Evolutionary conservation across 495 filamentous ascomycete genomes (phyloP).

Genomic region (Neurospora hispaniola): DNA sequence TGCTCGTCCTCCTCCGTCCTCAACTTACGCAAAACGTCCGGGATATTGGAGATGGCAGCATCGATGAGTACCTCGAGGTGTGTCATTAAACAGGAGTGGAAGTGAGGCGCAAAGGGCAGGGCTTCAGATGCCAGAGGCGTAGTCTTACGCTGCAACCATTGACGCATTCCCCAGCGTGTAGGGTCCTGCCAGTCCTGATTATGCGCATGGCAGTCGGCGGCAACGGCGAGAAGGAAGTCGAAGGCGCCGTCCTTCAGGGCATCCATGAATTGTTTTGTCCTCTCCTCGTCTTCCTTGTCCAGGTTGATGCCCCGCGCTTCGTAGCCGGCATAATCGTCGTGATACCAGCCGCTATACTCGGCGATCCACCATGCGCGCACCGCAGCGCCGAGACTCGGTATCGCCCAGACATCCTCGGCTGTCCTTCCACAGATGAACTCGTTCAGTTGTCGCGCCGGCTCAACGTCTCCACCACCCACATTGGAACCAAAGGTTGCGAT

Average conservation of each 20-base stretch:
- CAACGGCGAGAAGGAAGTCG: conserved; percentile 77
- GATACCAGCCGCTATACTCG: conserved; percentile 83
- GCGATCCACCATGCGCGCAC: conserved; percentile 73
- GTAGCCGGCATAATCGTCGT: conserved; percentile 52
- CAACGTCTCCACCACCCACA: conserved; percentile 46
- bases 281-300: conserved; percentile 53
- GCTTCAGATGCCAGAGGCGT: conserved; percentile 52
- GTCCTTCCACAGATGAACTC: conserved; percentile 48
- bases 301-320: conserved; percentile 45
- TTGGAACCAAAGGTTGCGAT: conserved; percentile 65
- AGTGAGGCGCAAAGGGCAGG: conserved; percentile 47
- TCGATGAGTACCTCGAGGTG: conserved; percentile 81
- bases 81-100: conserved; percentile 62
- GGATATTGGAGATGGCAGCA: conserved; percentile 86
- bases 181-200: conserved; percentile 67
- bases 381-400: conserved; percentile 67
- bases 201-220: conserved; percentile 54
- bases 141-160: conserved; percentile 68
- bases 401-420: conserved; percentile 55
- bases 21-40: conserved; percentile 76
- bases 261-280: conserved; percentile 59
- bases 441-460: conserved; percentile 59
- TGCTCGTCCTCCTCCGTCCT: conserved; percentile 86
- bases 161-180: conserved; percentile 58
- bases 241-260: conserved; percentile 85